Conservation (phyloP, 495 filamentous ascomycete genomes). For the Thermothielavioides terrestris region DNA sequence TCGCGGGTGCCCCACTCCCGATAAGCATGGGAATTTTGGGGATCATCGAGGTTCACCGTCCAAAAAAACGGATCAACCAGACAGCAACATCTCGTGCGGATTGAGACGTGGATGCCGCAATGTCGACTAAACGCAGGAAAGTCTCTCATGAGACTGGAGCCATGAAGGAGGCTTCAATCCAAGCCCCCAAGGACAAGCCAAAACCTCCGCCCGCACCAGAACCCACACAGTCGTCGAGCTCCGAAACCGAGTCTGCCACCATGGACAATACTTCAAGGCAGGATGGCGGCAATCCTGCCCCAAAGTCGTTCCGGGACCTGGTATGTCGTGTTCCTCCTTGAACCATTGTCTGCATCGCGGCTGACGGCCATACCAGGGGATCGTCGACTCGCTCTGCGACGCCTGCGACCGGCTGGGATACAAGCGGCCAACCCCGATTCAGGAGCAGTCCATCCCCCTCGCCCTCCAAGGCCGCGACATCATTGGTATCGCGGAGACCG, state of each 20-base stretch:
- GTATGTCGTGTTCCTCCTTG: slow-evolving; percentile 6
- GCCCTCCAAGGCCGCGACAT: slow-evolving; percentile 77
- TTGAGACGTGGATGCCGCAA: slow-evolving; percentile 4
- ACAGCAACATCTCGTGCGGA: too few species aligned
- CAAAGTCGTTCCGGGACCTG: slow-evolving; percentile 72
- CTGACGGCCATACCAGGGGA: slow-evolving; percentile 40
- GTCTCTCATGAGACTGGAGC: slow-evolving; percentile 8
- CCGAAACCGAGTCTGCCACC: slow-evolving; percentile 16
- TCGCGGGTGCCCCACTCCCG: slow-evolving; percentile 20
- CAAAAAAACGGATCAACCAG: neutral
- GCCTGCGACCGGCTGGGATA: slow-evolving; percentile 74
- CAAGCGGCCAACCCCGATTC: slow-evolving; percentile 75
- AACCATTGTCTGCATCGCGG: too few species aligned
- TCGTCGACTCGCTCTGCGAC: slow-evolving; percentile 81
- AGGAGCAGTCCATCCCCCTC: slow-evolving; percentile 65
- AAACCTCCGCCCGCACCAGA: neutral
- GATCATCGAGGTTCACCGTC: neutral
- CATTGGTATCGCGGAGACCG: slow-evolving; percentile 90
- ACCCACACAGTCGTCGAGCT: slow-evolving; percentile 1
- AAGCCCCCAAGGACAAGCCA: slow-evolving; percentile 3
- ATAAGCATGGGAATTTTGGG: slow-evolving; percentile 20
- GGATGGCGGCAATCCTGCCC: slow-evolving; percentile 17
- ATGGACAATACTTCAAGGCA: slow-evolving; percentile 15
- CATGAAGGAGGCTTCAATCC: neutral
- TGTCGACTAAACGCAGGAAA: slow-evolving; percentile 25